phyloP scores from a whole-genome alignment of 73 alveolate species.

The Urostyla sp. region DNA sequence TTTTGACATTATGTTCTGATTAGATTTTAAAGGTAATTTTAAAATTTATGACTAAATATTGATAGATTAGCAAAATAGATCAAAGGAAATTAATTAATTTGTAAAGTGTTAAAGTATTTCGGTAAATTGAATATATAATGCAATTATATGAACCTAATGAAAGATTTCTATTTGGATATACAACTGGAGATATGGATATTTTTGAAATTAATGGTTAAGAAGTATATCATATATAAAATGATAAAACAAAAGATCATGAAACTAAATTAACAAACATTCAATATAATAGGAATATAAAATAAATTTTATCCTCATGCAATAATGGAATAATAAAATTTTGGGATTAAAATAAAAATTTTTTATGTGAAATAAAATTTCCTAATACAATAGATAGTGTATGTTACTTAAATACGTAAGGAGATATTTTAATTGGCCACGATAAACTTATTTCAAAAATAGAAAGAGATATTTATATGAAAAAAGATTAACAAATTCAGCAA shows the following conservation, averaged over 20 bases:
- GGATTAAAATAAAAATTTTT: background rate
- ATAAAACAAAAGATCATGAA: conserved; percentile 50
- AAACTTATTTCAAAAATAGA: background rate
- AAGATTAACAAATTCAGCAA: background rate
- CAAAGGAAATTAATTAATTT: conserved; percentile 18
- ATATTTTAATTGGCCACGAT: conserved; percentile 41
- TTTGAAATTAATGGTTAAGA: background rate
- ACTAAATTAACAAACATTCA: conserved; percentile 13
- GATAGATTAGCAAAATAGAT: conserved; percentile 3
- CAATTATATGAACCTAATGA: background rate
- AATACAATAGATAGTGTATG: conserved; percentile 36
- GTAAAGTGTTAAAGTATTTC: background rate
- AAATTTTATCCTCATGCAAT: conserved; percentile 24
- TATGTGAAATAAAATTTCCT: conserved; percentile 44
- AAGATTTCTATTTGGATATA: background rate
- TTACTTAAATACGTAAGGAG: conserved; percentile 13
- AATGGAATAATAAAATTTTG: conserved; percentile 41
- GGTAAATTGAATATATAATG: background rate
- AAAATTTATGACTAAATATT: background rate
- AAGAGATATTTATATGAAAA: background rate
- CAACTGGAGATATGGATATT: conserved; percentile 40
- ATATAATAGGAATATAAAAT: background rate
- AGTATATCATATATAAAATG: background rate
- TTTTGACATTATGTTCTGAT: conserved; percentile 25
- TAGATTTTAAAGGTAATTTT: background rate